Evolutionary conservation across 306 rosid genomes (phyloP).

Genomic region (Albizia julibrissin): DNA sequence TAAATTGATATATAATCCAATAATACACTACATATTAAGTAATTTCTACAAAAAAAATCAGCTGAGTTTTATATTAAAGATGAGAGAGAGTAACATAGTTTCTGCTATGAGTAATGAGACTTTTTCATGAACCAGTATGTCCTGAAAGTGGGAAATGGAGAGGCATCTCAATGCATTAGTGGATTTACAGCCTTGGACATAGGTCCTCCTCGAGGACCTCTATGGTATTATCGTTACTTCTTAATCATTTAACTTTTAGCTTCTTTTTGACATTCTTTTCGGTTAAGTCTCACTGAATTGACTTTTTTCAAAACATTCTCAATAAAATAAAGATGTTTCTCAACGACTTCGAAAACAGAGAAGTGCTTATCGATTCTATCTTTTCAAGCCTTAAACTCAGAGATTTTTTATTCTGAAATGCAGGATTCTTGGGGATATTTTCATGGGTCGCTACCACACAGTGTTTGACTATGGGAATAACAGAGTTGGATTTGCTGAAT

Average conservation of each 20-base stretch:
- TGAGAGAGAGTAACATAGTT: neutral
- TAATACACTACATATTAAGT: too few relatives aligned
- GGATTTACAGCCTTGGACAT: slow-evolving; percentile 70
- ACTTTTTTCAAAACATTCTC: neutral
- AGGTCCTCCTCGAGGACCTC: slow-evolving; percentile 78
- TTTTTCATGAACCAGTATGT: slow-evolving; percentile 53
- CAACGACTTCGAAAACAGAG: neutral
- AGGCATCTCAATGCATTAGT: slow-evolving; percentile 67
- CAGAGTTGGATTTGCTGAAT: slow-evolving; percentile 58
- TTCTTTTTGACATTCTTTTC: neutral
- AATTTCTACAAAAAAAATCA: too few relatives aligned
- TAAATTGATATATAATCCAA: too few relatives aligned
- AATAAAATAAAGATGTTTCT: neutral
- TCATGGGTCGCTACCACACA: slow-evolving; percentile 61
- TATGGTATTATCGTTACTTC: slow-evolving; percentile 47
- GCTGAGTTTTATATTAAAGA: too few relatives aligned
- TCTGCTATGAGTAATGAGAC: neutral
- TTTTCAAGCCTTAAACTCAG: neutral
- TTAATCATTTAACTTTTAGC: neutral
- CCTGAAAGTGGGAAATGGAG: slow-evolving; percentile 64
- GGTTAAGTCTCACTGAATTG: neutral
- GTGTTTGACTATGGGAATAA: slow-evolving; percentile 53
- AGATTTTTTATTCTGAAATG: neutral
- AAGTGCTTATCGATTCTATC: neutral
- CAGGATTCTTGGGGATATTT: slow-evolving; percentile 40